phyloP scores from a whole-genome alignment of 2,329 filamentous ascomycete genomes.

The Cercospora beticola region DNA sequence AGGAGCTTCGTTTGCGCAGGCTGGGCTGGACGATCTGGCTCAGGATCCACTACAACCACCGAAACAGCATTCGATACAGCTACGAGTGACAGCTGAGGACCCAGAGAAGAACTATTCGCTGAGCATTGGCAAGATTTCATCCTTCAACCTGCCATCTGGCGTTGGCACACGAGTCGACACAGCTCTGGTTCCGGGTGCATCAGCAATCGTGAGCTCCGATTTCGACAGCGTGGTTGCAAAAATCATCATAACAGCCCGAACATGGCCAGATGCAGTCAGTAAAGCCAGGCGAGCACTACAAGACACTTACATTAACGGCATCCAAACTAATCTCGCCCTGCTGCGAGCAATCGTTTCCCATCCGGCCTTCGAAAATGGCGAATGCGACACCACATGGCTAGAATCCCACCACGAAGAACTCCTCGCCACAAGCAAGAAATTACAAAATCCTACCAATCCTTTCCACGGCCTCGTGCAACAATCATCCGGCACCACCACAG shows the following conservation, averaged over 20 bases:
- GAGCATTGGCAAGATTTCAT: constrained; percentile 59
- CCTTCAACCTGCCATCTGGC: constrained; percentile 56
- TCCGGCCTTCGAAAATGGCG: constrained; percentile 49
- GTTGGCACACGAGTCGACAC: constrained; percentile 61
- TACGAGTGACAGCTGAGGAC: constrained; percentile 60
- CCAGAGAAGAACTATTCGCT: constrained; percentile 54
- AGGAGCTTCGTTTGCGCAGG: constrained; percentile 44
- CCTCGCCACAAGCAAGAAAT: constrained; percentile 32
- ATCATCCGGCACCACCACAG: constrained; percentile 30
- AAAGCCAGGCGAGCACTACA: constrained; percentile 58
- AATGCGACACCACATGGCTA: constrained; percentile 59
- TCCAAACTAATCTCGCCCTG: constrained; percentile 59
- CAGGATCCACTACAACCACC: constrained; percentile 42
- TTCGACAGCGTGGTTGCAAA: constrained; percentile 63
- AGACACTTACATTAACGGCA: constrained; percentile 56
- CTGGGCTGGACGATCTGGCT: constrained; percentile 28
- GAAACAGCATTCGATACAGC: constrained; percentile 52
- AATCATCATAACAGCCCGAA: constrained; percentile 56
- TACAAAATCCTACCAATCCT: constrained; percentile 22
- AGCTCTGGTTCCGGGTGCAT: constrained; percentile 47
- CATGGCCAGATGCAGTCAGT: constrained; percentile 52
- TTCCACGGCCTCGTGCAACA: constrained; percentile 28
- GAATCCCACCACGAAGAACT: constrained; percentile 49
- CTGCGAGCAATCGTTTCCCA: constrained; percentile 56
- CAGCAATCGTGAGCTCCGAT: constrained; percentile 52